These are phyloP conservation scores for Cunninghamia lanceolata DNA, from an alignment of 75 land plant species.

Conservation along the genomic window DNA sequence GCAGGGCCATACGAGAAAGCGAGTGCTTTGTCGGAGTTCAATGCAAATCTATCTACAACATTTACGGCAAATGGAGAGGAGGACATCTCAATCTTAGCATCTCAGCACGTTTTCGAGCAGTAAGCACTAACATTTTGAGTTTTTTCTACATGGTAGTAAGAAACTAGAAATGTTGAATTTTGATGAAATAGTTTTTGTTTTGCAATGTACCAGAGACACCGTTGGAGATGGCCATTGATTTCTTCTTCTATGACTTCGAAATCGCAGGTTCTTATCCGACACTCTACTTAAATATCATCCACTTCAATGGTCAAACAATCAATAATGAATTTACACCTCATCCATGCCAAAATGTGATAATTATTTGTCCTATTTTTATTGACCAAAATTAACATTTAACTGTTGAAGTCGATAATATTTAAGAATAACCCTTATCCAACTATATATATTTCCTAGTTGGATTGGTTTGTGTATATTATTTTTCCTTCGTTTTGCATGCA, in stretches of 20 bases:
- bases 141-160: too few relatives aligned
- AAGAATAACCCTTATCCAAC: too few relatives aligned
- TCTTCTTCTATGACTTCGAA: slow-evolving; percentile 46
- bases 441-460: background rate
- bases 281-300: too few relatives aligned
- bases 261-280: slow-evolving; percentile 34
- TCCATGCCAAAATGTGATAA: background rate
- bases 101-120: background rate
- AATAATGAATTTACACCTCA: background rate
- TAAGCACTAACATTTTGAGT: too few relatives aligned
- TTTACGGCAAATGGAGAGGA: background rate
- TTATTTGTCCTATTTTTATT: background rate
- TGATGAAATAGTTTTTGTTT: background rate
- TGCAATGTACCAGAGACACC: slow-evolving; percentile 51
- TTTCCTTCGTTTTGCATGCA: background rate
- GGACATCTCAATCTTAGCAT: slow-evolving; percentile 9
- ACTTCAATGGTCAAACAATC: too few relatives aligned
- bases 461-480: background rate
- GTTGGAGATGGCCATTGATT: slow-evolving; percentile 64
- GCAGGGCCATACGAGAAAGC: background rate
- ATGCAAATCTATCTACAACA: background rate
- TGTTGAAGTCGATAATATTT: too few relatives aligned
- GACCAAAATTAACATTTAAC: background rate
- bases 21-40: background rate
- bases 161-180: background rate